Conservation (phyloP, 371 early-diverging fungal genomes). For the Funneliformis caledonium region DNA sequence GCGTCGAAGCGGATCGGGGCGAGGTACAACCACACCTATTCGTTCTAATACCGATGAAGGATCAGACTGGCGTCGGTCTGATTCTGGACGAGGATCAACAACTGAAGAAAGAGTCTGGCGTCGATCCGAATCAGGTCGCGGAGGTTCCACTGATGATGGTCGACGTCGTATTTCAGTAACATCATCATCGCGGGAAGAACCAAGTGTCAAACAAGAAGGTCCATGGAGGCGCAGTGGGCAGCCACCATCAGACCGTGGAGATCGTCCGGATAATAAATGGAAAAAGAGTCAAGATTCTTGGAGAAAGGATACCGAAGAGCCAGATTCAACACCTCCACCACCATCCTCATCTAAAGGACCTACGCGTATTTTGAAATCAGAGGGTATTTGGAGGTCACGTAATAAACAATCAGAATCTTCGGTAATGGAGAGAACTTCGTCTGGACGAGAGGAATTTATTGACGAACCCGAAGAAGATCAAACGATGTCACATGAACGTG, state of each 20-base stretch:
- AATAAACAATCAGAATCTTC: neutral
- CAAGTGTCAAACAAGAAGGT: neutral
- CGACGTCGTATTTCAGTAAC: neutral
- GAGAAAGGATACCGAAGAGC: neutral
- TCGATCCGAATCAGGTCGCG: conserved; percentile 14
- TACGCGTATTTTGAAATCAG: conserved; percentile 20
- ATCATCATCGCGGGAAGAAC: neutral
- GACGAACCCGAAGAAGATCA: neutral
- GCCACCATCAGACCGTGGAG: neutral
- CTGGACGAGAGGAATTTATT: neutral
- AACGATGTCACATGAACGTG: neutral
- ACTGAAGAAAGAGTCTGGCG: conserved; percentile 15
- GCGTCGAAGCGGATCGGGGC: neutral
- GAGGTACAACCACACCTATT: neutral
- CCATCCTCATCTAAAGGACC: conserved; percentile 2
- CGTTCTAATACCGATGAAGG: neutral
- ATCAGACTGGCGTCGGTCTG: conserved; percentile 15
- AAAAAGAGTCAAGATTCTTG: neutral
- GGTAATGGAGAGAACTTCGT: neutral
- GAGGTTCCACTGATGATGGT: neutral
- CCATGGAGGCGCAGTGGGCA: neutral
- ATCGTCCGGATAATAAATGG: neutral
- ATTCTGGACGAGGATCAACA: conserved; percentile 1
- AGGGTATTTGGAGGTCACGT: neutral
- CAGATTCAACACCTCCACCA: neutral